phyloP scores from a whole-genome alignment of 2,329 filamentous ascomycete genomes.

The Fusarium dlaminii region DNA sequence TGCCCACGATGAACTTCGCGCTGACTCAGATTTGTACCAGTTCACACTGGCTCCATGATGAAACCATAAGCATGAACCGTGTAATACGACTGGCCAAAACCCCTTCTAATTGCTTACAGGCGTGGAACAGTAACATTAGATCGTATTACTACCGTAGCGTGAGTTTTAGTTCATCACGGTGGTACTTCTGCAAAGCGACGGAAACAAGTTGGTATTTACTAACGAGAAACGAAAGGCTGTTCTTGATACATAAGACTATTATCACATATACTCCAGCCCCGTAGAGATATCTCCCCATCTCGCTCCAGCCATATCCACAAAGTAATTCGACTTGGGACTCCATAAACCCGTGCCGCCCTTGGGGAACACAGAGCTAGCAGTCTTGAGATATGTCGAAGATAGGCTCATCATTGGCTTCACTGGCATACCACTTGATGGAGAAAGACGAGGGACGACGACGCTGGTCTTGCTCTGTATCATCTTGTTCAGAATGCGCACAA shows the following conservation, averaged over 20 bases:
- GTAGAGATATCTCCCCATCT: conserved; percentile 45
- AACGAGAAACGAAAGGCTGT: not conserved
- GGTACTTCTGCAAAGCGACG: not conserved
- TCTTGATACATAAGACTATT: not conserved
- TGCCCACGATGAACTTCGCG: not conserved
- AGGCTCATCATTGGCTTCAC: conserved; percentile 54
- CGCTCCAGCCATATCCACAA: conserved; percentile 42
- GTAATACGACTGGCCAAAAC: not conserved
- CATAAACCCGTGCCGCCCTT: conserved; percentile 54
- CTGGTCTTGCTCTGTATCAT: conserved; percentile 57
- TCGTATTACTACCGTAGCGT: not conserved
- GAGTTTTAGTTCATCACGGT: not conserved
- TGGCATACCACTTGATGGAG: conserved; percentile 48
- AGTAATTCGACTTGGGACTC: conserved; percentile 46
- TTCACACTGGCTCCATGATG: not conserved
- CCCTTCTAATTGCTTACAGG: not conserved
- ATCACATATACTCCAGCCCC: conserved; percentile 31
- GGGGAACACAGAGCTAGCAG: conserved; percentile 53
- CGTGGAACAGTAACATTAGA: not conserved
- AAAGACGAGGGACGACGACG: conserved; percentile 55
- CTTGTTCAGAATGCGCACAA: conserved; percentile 59
- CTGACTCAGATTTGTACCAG: not conserved
- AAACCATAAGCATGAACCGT: not conserved
- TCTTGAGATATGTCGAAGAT: conserved; percentile 61
- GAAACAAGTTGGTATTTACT: not conserved